These are phyloP conservation scores for Mortierella claussenii DNA, from an alignment of 192 early-diverging fungal genomes.

Conservation along the genomic window DNA sequence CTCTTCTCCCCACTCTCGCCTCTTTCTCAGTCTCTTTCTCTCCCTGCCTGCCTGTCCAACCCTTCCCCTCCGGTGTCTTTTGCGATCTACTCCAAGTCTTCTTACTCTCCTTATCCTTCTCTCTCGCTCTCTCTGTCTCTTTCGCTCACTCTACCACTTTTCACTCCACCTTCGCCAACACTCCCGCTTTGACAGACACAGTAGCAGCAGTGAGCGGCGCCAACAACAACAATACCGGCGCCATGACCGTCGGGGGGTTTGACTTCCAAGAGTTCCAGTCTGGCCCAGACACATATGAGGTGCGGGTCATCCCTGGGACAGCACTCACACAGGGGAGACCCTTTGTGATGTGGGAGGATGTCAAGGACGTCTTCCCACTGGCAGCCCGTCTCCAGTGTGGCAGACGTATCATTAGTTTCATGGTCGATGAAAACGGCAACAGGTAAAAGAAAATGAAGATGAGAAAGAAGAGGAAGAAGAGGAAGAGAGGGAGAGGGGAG, in stretches of 20 bases:
- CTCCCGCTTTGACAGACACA: too few relatives aligned
- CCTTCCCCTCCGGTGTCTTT: not conserved
- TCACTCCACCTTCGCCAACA: too few relatives aligned
- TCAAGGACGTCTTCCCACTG: slow-evolving; percentile 12
- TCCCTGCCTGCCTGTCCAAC: not conserved
- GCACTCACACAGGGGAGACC: not conserved
- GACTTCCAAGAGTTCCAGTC: slow-evolving; percentile 5
- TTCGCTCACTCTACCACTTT: not conserved
- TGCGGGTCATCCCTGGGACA: slow-evolving; percentile 11
- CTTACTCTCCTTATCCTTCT: not conserved
- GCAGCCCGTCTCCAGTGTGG: slow-evolving; percentile 13
- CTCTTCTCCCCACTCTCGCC: not conserved
- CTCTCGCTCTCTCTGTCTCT: not conserved
- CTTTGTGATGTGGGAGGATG: slow-evolving; percentile 16
- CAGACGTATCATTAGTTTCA: slow-evolving; percentile 16
- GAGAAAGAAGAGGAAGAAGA: not conserved
- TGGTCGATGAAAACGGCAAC: slow-evolving; percentile 15
- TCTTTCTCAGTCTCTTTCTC: not conserved
- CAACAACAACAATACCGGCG: not conserved
- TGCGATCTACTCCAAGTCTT: not conserved
- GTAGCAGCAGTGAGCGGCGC: too few relatives aligned
- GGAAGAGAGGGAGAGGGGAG: not conserved
- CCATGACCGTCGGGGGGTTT: not conserved
- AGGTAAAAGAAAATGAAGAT: slow-evolving; percentile 6
- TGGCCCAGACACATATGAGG: slow-evolving; percentile 4